phyloP scores from a whole-genome alignment of 208 protist species.

The Naegleria lovaniensis region DNA sequence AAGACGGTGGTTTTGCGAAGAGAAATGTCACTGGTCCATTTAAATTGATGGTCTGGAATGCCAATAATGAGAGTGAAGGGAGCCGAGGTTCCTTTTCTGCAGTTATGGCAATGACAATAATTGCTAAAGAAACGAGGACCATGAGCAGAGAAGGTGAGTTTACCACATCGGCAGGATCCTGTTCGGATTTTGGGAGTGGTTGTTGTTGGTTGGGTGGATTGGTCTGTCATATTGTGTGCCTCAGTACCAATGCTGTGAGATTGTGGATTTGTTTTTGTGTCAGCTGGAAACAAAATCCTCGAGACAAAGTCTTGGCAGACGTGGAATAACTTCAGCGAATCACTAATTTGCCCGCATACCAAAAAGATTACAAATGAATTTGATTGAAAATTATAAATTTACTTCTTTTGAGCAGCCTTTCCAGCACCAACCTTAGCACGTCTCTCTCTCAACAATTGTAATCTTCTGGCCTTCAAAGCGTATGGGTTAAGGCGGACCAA shows the following conservation, averaged over 20 bases:
- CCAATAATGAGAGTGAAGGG: not conserved
- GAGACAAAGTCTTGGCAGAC: no score
- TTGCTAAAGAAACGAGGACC: no score
- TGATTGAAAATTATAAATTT: no score
- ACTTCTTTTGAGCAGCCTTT: not conserved
- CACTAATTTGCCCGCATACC: no score
- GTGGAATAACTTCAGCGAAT: no score
- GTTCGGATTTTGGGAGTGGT: no score
- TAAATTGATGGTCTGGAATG: not conserved
- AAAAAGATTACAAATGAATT: no score
- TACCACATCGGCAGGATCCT: not conserved
- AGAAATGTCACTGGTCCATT: not conserved
- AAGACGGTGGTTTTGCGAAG: not conserved
- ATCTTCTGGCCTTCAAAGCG: not conserved
- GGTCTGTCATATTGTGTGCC: no score
- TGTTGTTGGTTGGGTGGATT: no score
- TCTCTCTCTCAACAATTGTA: constrained; percentile 5
- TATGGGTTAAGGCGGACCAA: constrained; percentile 28
- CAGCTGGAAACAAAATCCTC: no score
- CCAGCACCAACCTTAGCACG: not conserved
- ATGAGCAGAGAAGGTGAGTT: not conserved
- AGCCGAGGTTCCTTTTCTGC: not conserved
- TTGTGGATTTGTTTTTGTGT: no score
- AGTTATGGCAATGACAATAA: not conserved
- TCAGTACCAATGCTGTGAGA: no score